Percentiles rank a stretch among this genome's conserved stretches.
phyloP scores from a whole-genome alignment of 495 filamentous ascomycete species.

The Niebla homalea region DNA sequence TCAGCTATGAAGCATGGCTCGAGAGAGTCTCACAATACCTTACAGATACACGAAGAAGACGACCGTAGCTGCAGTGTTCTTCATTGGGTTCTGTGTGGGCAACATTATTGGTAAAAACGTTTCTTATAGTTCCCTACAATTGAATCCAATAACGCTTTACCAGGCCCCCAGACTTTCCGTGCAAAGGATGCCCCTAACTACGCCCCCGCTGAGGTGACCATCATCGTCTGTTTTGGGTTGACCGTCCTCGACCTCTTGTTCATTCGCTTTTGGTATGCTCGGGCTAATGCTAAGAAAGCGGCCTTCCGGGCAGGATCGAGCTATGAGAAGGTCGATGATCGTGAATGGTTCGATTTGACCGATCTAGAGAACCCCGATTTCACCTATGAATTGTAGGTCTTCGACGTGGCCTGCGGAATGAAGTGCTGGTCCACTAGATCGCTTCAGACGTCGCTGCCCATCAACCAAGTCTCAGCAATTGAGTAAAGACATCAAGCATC shows the following conservation, averaged over 20 bases:
- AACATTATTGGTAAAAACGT: slow-evolving; percentile 30
- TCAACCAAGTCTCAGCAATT: too few relatives aligned
- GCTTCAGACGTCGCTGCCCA: too few relatives aligned
- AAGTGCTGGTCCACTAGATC: too few relatives aligned
- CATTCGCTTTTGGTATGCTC: slow-evolving; percentile 25
- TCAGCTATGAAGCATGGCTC: too few relatives aligned
- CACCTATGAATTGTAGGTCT: slow-evolving; percentile 26
- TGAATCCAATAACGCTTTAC: too few relatives aligned
- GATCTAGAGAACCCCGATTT: slow-evolving; percentile 36
- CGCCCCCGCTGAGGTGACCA: slow-evolving; percentile 31
- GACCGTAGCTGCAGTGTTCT: slow-evolving; percentile 31
- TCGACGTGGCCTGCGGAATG: too few relatives aligned
- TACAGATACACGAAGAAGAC: slow-evolving; percentile 57
- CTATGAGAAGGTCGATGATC: slow-evolving; percentile 14
- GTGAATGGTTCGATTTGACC: slow-evolving; percentile 28
- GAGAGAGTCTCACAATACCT: too few relatives aligned
- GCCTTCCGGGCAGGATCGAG: slow-evolving; percentile 18
- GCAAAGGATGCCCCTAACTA: slow-evolving; percentile 25
- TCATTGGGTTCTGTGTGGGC: slow-evolving; percentile 29
- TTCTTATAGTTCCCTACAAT: too few relatives aligned
- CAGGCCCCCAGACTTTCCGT: slow-evolving; percentile 25
- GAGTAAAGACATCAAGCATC: too few relatives aligned
- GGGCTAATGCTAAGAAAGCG: slow-evolving; percentile 31
- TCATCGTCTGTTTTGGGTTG: slow-evolving; percentile 29
- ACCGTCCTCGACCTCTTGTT: slow-evolving; percentile 24